Evolutionary conservation across 306 rosid species (phyloP), one percentile per base, ranked within the genome.

Genomic region (Sesbania bispinosa): DNA sequence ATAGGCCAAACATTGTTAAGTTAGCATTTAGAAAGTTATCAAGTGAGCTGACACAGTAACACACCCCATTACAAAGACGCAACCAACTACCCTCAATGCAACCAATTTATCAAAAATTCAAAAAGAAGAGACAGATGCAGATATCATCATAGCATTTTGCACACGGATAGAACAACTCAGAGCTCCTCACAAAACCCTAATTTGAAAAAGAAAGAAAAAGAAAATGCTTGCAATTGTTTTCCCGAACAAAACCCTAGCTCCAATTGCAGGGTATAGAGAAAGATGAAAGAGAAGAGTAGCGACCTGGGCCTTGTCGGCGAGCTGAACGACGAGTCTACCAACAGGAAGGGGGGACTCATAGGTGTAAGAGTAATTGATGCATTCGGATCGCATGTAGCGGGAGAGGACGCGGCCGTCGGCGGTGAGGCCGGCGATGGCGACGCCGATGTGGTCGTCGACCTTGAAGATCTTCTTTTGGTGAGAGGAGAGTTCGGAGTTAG

Each of bases 391-490:
- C 99, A 94, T 86, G 41, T 89, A 94, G 0, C 99, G 90, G 2
- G 97, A 91, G 24, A 94, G 96, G 10, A 94, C 99, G 6, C 99
- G 96, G 10, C 97, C 99, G 58, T 94, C 97, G 51, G 97, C 97
- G 16, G 99, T 91, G 51, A 94, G 91, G 0, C 97, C 99, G n/a
- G n/a, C n/a, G n/a, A n/a, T n/a, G n/a, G n/a, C n/a, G n/a, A n/a
- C n/a, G n/a, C n/a, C n/a, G n/a, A 94, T 94, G 68, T 94, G 96
- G 75, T 94, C 93, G 16, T 91, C 99, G 10, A 94, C 97, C 89
- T 94, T 91, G 82, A 94, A 94, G 79, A 94, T 94, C 97, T 94
- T 94, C 96, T 91, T 94, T 96, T 94, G 96, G 76, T 94, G 95
- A 7, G 97, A 91, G 1, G 99, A 91, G 2, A 94, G 93, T 79